phyloP scores from a whole-genome alignment of 2,329 filamentous ascomycete genomes.

The Diaporthe ilicicola region DNA sequence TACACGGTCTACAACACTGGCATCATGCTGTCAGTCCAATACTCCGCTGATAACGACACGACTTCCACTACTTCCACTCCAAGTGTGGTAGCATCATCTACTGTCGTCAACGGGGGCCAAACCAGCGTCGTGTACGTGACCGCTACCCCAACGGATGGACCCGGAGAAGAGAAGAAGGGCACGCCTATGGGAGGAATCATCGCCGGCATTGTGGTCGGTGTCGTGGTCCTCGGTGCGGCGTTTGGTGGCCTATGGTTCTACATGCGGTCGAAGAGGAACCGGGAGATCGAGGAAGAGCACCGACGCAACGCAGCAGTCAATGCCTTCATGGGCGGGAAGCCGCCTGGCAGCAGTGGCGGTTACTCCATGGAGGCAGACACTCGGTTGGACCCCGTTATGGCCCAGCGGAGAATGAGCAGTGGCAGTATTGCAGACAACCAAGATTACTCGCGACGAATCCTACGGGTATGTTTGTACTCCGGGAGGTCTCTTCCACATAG shows the following conservation, averaged over 20 bases:
- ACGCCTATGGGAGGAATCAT: constrained; percentile 86
- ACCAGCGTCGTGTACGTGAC: constrained; percentile 41
- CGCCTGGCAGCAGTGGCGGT: constrained; percentile 69
- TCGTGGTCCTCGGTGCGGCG: constrained; percentile 73
- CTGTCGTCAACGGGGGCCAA: constrained; percentile 28
- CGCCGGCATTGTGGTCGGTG: constrained; percentile 85
- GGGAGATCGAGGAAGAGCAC: constrained; percentile 84
- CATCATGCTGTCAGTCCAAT: constrained; percentile 49
- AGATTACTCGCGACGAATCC: constrained; percentile 94
- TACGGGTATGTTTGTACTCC: constrained; percentile 73
- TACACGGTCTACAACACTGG: constrained; percentile 63
- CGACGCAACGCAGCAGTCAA: constrained; percentile 82
- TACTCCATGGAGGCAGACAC: constrained; percentile 78
- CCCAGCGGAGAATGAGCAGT: constrained; percentile 85
- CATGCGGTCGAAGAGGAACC: constrained; percentile 78
- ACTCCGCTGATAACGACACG: constrained; percentile 39
- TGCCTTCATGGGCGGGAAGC: constrained; percentile 73
- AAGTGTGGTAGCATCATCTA: constrained; percentile 31
- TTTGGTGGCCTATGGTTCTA: constrained; percentile 77
- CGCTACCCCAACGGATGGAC: constrained; percentile 38
- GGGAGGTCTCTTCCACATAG: not conserved
- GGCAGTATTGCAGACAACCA: constrained; percentile 97
- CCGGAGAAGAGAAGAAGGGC: constrained; percentile 37
- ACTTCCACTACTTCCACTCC: constrained; percentile 43
- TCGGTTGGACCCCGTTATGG: constrained; percentile 86